These are phyloP conservation scores for Erysimum cheiranthoides DNA, from an alignment of 345 rosid genomes.

Conservation along the genomic window DNA sequence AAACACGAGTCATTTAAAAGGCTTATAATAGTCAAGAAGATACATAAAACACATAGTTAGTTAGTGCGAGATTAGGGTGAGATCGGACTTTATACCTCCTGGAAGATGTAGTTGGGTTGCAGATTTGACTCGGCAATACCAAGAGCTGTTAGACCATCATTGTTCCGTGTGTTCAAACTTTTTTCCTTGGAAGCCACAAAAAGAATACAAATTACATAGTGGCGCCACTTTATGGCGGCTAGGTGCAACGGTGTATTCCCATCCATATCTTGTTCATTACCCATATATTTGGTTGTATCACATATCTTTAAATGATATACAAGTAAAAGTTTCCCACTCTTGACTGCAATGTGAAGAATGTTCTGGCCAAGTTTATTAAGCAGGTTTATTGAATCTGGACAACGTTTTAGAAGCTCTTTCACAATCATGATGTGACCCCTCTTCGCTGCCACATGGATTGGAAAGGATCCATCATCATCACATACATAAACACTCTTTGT, in stretches of 20 bases:
- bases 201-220: not conserved
- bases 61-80: not conserved
- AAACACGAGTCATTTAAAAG: not conserved
- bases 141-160: not conserved
- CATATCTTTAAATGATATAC: not conserved
- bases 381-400: not conserved
- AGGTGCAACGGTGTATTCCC: conserved; percentile 40
- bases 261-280: conserved; percentile 1
- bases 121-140: not conserved
- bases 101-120: not conserved
- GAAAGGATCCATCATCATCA: conserved; percentile 24
- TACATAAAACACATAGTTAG: not conserved
- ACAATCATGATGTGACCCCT: not conserved
- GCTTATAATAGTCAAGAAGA: not conserved
- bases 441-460: conserved; percentile 23
- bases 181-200: too few species aligned
- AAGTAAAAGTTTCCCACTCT: not conserved
- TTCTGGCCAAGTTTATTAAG: conserved; percentile 25
- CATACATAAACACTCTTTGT: not conserved
- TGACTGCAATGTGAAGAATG: conserved; percentile 22
- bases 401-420: not conserved
- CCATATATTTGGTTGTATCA: too few species aligned
- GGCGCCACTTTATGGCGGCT: conserved; percentile 14
- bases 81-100: not conserved
- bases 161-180: not conserved